phyloP scores from a whole-genome alignment of 2,329 filamentous ascomycete species.

The Penicillium sp. region DNA sequence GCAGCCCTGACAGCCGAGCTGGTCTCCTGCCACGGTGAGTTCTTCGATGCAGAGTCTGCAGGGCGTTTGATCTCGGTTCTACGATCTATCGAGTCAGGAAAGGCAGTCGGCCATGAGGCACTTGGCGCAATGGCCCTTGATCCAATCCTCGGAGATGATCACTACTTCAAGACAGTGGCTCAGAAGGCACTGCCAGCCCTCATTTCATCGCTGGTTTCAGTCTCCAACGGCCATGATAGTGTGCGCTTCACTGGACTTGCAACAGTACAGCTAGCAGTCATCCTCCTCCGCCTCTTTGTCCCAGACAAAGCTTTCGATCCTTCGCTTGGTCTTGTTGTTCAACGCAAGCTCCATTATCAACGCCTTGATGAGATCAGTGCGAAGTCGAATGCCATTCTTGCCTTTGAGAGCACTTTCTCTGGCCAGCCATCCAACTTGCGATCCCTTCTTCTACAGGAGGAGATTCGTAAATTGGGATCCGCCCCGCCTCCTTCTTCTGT shows the following conservation, averaged over 20 bases:
- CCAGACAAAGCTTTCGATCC: constrained; percentile 88
- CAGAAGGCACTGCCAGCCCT: constrained; percentile 33
- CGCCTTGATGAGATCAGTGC: constrained; percentile 58
- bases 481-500: constrained; percentile 68
- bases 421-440: constrained; percentile 70
- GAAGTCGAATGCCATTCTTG: constrained; percentile 62
- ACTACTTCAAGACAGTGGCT: constrained; percentile 42
- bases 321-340: constrained; percentile 62
- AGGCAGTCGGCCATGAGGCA: constrained; percentile 16
- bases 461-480: constrained; percentile 65
- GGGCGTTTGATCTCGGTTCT: constrained; percentile 27
- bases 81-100: constrained; percentile 27
- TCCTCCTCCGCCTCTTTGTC: constrained; percentile 76
- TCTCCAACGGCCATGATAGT: constrained; percentile 18
- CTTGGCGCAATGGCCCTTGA: constrained; percentile 22
- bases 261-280: constrained; percentile 75
- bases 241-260: constrained; percentile 56
- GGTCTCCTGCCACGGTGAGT: constrained; percentile 37
- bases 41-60: constrained; percentile 35
- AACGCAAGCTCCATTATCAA: constrained; percentile 61
- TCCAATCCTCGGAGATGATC: constrained; percentile 24
- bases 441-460: constrained; percentile 62
- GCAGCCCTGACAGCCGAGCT: constrained; percentile 38
- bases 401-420: constrained; percentile 68
- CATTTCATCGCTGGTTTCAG: constrained; percentile 27